Percentiles rank a stretch among this genome's conserved stretches.
Evolutionary conservation across 192 early-diverging fungal species (phyloP).

Genomic region (Oehlia diaphana): DNA sequence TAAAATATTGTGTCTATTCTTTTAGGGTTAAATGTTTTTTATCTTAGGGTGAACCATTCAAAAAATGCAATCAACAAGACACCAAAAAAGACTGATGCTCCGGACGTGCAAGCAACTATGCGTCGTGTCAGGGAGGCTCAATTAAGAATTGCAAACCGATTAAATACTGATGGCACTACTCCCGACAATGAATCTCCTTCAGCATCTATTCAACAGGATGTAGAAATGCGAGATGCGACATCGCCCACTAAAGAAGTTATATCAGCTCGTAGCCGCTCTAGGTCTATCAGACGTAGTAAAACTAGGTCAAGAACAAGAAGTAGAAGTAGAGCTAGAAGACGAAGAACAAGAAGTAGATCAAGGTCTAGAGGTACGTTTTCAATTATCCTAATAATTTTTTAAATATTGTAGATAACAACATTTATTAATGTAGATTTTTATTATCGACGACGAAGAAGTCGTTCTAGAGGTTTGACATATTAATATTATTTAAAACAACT

Average conservation of each 20-base stretch:
- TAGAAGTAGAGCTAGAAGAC: conserved; percentile 30
- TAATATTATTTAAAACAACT: background rate
- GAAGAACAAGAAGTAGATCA: conserved; percentile 43
- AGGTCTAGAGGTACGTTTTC: conserved; percentile 27
- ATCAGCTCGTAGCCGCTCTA: conserved; percentile 24
- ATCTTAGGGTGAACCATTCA: conserved; percentile 64
- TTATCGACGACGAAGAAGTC: conserved; percentile 31
- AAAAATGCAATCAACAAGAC: conserved; percentile 78
- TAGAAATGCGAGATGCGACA: conserved; percentile 28
- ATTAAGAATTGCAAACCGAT: conserved; percentile 41
- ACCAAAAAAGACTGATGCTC: conserved; percentile 41
- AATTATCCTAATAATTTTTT: background rate
- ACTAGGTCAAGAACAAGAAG: conserved; percentile 40
- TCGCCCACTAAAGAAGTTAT: background rate
- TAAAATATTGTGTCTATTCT: background rate
- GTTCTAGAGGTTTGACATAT: conserved; percentile 13
- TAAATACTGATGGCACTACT: conserved; percentile 26
- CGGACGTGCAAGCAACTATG: conserved; percentile 47
- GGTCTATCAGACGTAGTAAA: conserved; percentile 22
- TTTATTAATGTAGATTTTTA: conserved; percentile 18
- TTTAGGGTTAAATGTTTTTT: background rate
- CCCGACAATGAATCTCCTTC: conserved; percentile 5
- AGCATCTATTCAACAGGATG: conserved; percentile 12
- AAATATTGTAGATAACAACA: conserved; percentile 4
- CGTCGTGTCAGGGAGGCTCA: conserved; percentile 54